Percentiles rank a stretch among this genome's conserved stretches.
Conservation (phyloP, 495 filamentous ascomycete species). For the Aspergillus carlsbadensis region DNA sequence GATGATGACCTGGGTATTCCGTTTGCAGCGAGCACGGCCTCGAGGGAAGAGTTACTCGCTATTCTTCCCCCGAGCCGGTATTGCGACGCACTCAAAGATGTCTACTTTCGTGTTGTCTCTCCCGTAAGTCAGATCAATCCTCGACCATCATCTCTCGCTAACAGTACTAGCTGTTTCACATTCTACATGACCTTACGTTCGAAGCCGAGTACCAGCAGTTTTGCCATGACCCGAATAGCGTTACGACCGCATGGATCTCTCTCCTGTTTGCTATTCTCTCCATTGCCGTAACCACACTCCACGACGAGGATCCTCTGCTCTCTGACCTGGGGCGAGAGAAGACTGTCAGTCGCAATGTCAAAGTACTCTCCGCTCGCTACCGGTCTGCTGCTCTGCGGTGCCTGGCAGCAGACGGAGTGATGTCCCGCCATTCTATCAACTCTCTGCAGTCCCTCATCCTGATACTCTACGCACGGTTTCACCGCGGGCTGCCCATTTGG, state of each 20-base stretch:
- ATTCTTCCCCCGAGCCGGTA: slow-evolving; percentile 39
- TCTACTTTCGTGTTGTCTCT: slow-evolving; percentile 43
- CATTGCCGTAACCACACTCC: slow-evolving; percentile 43
- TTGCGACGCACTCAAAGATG: slow-evolving; percentile 39
- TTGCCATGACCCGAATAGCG: slow-evolving; percentile 40
- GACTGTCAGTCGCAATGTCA: slow-evolving; percentile 42
- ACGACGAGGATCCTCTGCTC: slow-evolving; percentile 44
- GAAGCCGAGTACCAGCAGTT: slow-evolving; percentile 48
- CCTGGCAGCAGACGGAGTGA: slow-evolving; percentile 42
- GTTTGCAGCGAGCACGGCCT: slow-evolving; percentile 27
- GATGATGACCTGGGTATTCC: slow-evolving; percentile 40
- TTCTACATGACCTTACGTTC: slow-evolving; percentile 50
- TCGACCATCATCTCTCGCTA: not conserved
- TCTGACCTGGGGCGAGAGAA: slow-evolving; percentile 42
- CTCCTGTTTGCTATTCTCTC: slow-evolving; percentile 45
- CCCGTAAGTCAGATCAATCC: slow-evolving; percentile 25
- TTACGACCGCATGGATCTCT: slow-evolving; percentile 42
- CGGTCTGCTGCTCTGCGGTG: slow-evolving; percentile 45
- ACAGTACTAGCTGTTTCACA: slow-evolving; percentile 31
- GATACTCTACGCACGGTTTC: slow-evolving; percentile 41
- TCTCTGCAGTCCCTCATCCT: slow-evolving; percentile 48
- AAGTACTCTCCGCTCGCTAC: slow-evolving; percentile 41
- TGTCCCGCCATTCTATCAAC: slow-evolving; percentile 45
- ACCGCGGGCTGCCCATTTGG: slow-evolving; percentile 43
- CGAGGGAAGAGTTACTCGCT: slow-evolving; percentile 32